phyloP scores from a whole-genome alignment of 208 protist species.

The Leptomonas pyrrhocoris region DNA sequence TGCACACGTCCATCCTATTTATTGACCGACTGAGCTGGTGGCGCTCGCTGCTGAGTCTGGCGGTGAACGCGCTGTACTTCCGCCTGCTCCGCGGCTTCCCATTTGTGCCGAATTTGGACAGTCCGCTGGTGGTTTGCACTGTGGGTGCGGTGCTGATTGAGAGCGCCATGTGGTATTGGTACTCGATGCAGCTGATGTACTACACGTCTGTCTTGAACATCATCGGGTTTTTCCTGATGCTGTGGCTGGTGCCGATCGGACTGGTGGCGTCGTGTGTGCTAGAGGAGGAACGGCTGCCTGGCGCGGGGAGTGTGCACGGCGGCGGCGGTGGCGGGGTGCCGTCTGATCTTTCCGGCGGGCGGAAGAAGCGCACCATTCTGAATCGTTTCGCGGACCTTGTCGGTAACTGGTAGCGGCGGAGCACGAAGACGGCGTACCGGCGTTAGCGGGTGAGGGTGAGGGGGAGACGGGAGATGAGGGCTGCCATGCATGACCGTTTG shows the following conservation, averaged over 20 bases:
- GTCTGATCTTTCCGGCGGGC: not conserved
- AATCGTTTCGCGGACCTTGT: slow-evolving; percentile 27
- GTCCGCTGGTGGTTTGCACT: slow-evolving; percentile 37
- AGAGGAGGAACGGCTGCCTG: slow-evolving; percentile 62
- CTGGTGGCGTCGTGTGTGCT: slow-evolving; percentile 49
- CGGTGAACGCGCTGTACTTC: slow-evolving; percentile 51
- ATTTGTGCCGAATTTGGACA: slow-evolving; percentile 30
- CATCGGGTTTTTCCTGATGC: slow-evolving; percentile 54
- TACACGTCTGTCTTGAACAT: slow-evolving; percentile 29
- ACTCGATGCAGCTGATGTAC: slow-evolving; percentile 37
- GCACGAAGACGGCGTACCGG: too few species aligned
- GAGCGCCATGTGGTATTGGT: slow-evolving; percentile 51
- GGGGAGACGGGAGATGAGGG: too few species aligned
- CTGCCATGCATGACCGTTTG: too few species aligned
- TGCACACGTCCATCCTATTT: slow-evolving; percentile 47
- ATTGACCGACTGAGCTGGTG: slow-evolving; percentile 62
- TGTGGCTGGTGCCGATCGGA: slow-evolving; percentile 64
- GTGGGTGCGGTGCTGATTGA: slow-evolving; percentile 40
- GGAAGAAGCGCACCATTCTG: slow-evolving; percentile 29
- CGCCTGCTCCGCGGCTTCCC: slow-evolving; percentile 53
- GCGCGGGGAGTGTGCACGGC: slow-evolving; percentile 16
- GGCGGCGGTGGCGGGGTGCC: not conserved
- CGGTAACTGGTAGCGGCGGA: not conserved
- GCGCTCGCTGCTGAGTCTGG: slow-evolving; percentile 52
- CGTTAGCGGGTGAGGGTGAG: too few species aligned